Evolutionary conservation across 768 basidiomycete genomes (phyloP), one percentile per base, ranked within the genome.

Genomic region (Fibroporia radiculosa): DNA sequence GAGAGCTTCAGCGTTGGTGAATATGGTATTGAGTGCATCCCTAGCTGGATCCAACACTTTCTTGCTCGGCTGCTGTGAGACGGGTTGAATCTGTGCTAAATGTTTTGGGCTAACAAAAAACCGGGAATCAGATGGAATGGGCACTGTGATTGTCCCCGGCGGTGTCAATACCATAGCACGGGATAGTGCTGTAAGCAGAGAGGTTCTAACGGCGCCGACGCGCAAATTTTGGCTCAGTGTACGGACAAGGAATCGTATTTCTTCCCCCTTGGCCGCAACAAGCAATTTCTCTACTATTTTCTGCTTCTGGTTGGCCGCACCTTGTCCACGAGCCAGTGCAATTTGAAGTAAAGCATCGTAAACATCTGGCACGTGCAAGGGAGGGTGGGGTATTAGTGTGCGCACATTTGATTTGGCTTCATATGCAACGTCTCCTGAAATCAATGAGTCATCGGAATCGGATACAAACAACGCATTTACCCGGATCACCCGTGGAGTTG

Each of bases 181-280:
- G 24, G 91, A 84, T 19, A 95, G 68, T 10, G 88, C 84, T 19
- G 79, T 80, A 39, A 93, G 71, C 26, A 95, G 75, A 5, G 91
- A 84, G 20, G 85, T 78, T 52, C 88, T 73, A 23, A 93, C 89
- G 2, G 92, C 93, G 1, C 93, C 93, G 13, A 95, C 92, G 36
- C 89, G 78, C 34, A 91, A 68, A 60, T 90, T 83, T 57, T 77
- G 76, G 23, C 73, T 78, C 22, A 93, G 68, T 2, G 77, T 87
- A 29, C 87, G 74, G 24, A 84, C 82, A 32, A 95, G 69, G 55
- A 80, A 96, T 23, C 91, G 75, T n/a, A 77, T 73, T 65, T 96
- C 90, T 62, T 95, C 93, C 19, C 91, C 93, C 47, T 72, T 77
- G 0, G 92, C 84, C 8, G 87, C 74, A 5, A 95, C 75, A n/a